phyloP scores from a whole-genome alignment of 495 filamentous ascomycete species.

The Hypoxylon lienhwacheense region DNA sequence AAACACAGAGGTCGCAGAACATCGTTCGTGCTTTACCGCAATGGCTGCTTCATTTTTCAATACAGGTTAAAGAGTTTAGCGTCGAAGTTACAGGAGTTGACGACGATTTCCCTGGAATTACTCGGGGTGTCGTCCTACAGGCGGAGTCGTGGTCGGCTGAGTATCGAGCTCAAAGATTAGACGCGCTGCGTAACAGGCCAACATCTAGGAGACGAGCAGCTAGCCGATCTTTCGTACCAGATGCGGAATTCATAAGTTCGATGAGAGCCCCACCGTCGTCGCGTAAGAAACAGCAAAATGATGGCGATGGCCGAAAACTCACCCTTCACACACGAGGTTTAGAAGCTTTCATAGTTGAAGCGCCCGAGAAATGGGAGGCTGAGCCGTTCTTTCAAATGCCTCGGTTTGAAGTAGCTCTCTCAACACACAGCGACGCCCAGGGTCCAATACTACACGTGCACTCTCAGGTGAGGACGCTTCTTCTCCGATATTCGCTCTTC shows the following conservation, averaged over 20 bases:
- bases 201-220: constrained; percentile 58
- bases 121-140: constrained; percentile 80
- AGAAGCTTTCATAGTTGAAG: constrained; percentile 88
- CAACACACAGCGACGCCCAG: constrained; percentile 79
- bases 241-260: constrained; percentile 59
- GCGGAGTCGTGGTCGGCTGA: constrained; percentile 89
- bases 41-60: constrained; percentile 81
- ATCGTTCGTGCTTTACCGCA: constrained; percentile 75
- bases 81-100: constrained; percentile 91
- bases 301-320: constrained; percentile 82
- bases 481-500: constrained; percentile 89
- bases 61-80: constrained; percentile 86
- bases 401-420: constrained; percentile 80
- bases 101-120: constrained; percentile 71
- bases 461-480: constrained; percentile 73
- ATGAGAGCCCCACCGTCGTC: constrained; percentile 64
- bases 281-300: constrained; percentile 55
- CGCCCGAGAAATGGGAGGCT: constrained; percentile 76
- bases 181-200: constrained; percentile 52
- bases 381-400: constrained; percentile 87
- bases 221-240: constrained; percentile 59
- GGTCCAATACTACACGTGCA: constrained; percentile 87
- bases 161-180: constrained; percentile 79
- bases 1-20: constrained; percentile 57
- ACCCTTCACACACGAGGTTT: constrained; percentile 78